Percentiles rank a stretch among this genome's conserved stretches.
phyloP scores from a whole-genome alignment of 768 basidiomycete genomes.

The Agaricus sinodeliciosus region DNA sequence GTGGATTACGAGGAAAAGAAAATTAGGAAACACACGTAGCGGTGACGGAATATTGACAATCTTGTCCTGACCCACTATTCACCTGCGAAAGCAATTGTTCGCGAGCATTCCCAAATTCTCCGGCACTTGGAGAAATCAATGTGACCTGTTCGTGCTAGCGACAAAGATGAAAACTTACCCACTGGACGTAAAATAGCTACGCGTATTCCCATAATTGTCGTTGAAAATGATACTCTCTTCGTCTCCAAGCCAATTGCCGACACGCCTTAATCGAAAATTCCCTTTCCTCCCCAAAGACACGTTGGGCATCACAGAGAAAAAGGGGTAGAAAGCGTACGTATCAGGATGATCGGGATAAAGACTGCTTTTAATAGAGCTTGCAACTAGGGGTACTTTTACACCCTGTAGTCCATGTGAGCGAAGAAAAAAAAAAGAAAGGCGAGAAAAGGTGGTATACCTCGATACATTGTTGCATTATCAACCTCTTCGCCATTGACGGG shows the following conservation, averaged over 20 bases:
- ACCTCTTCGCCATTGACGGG: conserved; percentile 39
- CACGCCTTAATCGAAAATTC: conserved; percentile 53
- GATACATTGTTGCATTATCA: conserved; percentile 43
- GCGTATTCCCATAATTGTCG: neutral
- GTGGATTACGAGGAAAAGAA: neutral
- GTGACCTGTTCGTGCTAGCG: neutral
- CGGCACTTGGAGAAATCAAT: neutral
- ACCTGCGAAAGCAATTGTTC: conserved; percentile 3
- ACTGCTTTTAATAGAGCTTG: neutral
- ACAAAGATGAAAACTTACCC: neutral
- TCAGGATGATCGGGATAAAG: conserved; percentile 19
- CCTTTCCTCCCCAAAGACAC: conserved; percentile 41
- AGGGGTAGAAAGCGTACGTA: conserved; percentile 64
- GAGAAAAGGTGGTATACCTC: conserved; percentile 34
- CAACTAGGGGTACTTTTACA: neutral
- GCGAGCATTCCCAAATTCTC: neutral
- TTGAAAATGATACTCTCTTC: conserved; percentile 7
- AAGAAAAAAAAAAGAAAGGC: neutral
- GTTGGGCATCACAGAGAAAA: conserved; percentile 35
- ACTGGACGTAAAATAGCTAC: neutral
- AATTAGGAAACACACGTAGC: conserved; percentile 6
- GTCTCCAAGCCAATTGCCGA: conserved; percentile 49
- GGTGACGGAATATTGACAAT: neutral
- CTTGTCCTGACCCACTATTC: neutral
- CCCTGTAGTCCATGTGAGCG: conserved; percentile 8